Base-by-base conservation (phyloP, 768 basidiomycete genomes). In the Gloeophyllum trabeum region DNA sequence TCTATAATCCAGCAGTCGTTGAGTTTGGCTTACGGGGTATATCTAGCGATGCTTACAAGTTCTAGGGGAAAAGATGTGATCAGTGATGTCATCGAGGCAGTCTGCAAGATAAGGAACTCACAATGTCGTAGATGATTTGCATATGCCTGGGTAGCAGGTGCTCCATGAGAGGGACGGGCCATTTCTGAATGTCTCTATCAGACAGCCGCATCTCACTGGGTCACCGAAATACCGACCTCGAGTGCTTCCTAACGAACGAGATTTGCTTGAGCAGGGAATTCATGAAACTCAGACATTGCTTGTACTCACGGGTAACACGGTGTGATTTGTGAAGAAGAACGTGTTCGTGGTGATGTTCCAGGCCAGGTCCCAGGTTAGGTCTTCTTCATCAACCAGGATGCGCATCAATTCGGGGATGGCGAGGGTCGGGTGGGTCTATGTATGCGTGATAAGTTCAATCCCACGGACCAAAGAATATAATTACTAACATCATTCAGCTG, bases 281-380 rank as follows among this genome's bases (percentile, higher is more conserved):
- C 28, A 18, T n/a, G 6, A 47, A 28, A 19, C 28, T 2, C 14
- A 16, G 12, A 36, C 28, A 35, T 4, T 24, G 24, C 44, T 13
- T 39, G 38, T 51, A 71, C 76, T 52, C 30, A 83, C 89, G 19
- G 90, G 87, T 23, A 96, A 68, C 23, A 98, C 92, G 5, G 88
- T 91, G 61, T 91, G 92, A 59, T 94, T 96, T 6, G 92, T 97
- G 66, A 91, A 98, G 61, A 87, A 91, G 67, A 96, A 93, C 2
- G 87, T 90, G 56, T 82, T 82, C 41, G 79, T 88, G 35, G 83
- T 79, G 51, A 98, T 89, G 19, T 69, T 60, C 96, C 96, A 99
- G 3, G 96, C 93, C 13, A 61, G 51, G 48, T 78, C 75, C 86
- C 91, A 99, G 2, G 64, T 51, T 16, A 92, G 54, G 25, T 92